Evolutionary conservation across 2,329 filamentous ascomycete species (phyloP).

Genomic region (Epichloe hybrida): DNA sequence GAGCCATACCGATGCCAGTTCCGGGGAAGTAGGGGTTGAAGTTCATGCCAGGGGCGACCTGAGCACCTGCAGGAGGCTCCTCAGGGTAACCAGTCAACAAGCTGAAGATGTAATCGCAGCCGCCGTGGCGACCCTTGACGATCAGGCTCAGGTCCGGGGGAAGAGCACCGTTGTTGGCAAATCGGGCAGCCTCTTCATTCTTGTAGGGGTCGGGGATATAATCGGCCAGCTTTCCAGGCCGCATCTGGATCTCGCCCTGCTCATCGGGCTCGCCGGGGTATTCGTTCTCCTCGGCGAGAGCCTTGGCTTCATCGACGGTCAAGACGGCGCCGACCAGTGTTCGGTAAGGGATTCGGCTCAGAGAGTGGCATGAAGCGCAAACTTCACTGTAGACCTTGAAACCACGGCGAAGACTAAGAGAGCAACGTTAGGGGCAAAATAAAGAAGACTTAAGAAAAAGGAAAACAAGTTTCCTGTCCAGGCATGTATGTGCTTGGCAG

Average conservation of each 20-base stretch:
- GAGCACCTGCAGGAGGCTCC: constrained; percentile 79
- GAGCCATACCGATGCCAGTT: constrained; percentile 96
- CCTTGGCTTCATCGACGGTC: constrained; percentile 97
- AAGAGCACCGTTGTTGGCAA: constrained; percentile 95
- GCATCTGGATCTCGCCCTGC: constrained; percentile 95
- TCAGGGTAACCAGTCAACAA: constrained; percentile 96
- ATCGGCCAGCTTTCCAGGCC: constrained; percentile 94
- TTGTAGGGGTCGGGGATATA: constrained; percentile 93
- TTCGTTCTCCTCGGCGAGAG: constrained; percentile 92
- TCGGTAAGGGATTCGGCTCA: constrained; percentile 88
- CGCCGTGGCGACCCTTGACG: constrained; percentile 92
- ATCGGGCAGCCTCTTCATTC: constrained; percentile 96
- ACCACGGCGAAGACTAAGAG: constrained; percentile 75
- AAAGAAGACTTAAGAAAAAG: background rate
- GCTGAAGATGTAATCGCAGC: constrained; percentile 97
- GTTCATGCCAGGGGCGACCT: constrained; percentile 81
- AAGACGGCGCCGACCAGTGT: constrained; percentile 78
- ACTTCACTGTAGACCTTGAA: constrained; percentile 99
- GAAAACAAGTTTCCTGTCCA: background rate
- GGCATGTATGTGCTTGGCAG: background rate
- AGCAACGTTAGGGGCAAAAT: background rate
- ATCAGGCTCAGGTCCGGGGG: constrained; percentile 98
- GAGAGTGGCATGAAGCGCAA: constrained; percentile 94
- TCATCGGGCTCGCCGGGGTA: constrained; percentile 98
- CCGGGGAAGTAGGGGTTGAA: constrained; percentile 99